phyloP scores from a whole-genome alignment of 2,329 filamentous ascomycete genomes.

The Geoglossum cookeanum region DNA sequence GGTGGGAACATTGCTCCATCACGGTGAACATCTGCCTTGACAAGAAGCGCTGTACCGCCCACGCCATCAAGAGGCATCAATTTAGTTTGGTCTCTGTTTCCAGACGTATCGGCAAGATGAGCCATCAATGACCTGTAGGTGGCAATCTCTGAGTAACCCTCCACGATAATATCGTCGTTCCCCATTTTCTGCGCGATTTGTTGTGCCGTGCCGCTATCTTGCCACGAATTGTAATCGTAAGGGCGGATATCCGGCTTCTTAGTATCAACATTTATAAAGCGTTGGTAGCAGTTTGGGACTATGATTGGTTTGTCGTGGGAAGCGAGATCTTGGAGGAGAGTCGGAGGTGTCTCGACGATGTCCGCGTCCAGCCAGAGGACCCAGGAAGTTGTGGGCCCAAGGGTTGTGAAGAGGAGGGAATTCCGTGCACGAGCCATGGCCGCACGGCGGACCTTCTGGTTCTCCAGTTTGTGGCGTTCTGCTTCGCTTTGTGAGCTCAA shows the following conservation, averaged over 20 bases:
- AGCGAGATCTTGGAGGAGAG: conserved; percentile 82
- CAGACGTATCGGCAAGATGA: conserved; percentile 43
- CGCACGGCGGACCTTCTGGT: conserved; percentile 70
- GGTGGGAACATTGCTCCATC: conserved; percentile 98
- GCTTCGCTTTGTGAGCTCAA: conserved; percentile 63
- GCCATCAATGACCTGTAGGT: conserved; percentile 89
- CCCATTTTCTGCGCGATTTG: conserved; percentile 63
- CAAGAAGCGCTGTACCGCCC: conserved; percentile 76
- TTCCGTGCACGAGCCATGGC: conserved; percentile 91
- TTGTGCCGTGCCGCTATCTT: conserved; percentile 66
- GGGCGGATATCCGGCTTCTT: conserved; percentile 57
- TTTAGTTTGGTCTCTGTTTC: conserved; percentile 34
- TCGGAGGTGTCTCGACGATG: conserved; percentile 68
- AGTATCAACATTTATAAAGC: conserved; percentile 49
- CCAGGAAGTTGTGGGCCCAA: conserved; percentile 84
- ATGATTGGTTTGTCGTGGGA: conserved; percentile 76
- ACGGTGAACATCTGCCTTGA: conserved; percentile 91
- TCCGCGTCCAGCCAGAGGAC: conserved; percentile 92
- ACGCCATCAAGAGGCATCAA: conserved; percentile 77
- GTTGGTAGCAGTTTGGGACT: conserved; percentile 89
- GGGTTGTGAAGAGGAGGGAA: conserved; percentile 81
- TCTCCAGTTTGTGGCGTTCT: conserved; percentile 78
- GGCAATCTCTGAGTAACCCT: conserved; percentile 83
- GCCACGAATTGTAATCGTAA: conserved; percentile 97
- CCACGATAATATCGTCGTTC: conserved; percentile 77